Conservation (phyloP, 2,329 filamentous ascomycete genomes). For the Alternaria infectoria region DNA sequence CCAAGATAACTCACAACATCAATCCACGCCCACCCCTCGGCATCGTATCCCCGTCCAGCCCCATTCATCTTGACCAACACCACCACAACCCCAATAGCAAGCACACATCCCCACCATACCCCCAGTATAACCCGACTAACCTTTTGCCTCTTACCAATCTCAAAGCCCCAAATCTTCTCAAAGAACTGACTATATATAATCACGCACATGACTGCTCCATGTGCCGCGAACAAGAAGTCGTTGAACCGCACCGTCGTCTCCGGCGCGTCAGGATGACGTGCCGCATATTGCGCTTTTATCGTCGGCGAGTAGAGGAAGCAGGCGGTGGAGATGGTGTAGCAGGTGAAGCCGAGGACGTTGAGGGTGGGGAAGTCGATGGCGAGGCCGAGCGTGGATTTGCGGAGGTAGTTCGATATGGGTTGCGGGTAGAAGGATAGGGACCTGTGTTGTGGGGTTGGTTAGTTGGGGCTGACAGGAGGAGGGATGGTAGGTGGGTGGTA, state of each 20-base stretch:
- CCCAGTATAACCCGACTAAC: slow-evolving; percentile 69
- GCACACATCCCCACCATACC: slow-evolving; percentile 71
- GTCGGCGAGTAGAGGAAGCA: slow-evolving; percentile 79
- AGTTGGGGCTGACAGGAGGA: background rate
- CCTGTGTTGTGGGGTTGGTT: slow-evolving; percentile 54
- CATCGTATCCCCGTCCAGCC: slow-evolving; percentile 53
- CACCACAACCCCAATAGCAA: slow-evolving; percentile 60
- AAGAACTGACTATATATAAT: slow-evolving; percentile 81
- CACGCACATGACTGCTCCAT: slow-evolving; percentile 75
- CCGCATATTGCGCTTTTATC: slow-evolving; percentile 82
- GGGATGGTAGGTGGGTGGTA: background rate
- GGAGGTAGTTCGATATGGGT: slow-evolving; percentile 76
- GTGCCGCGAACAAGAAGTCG: slow-evolving; percentile 85
- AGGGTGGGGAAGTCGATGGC: slow-evolving; percentile 86
- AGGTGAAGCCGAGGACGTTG: slow-evolving; percentile 73
- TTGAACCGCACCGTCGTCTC: slow-evolving; percentile 87
- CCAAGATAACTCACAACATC: slow-evolving; percentile 60
- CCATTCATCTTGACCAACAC: slow-evolving; percentile 53
- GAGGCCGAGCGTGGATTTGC: slow-evolving; percentile 79
- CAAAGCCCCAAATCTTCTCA: slow-evolving; percentile 76
- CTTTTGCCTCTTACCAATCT: slow-evolving; percentile 61
- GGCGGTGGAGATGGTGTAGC: slow-evolving; percentile 77
- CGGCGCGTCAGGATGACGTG: slow-evolving; percentile 73
- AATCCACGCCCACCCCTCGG: slow-evolving; percentile 66
- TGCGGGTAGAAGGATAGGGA: slow-evolving; percentile 94